Conservation (phyloP, 371 early-diverging fungal genomes). For the Smittium culicis region DNA sequence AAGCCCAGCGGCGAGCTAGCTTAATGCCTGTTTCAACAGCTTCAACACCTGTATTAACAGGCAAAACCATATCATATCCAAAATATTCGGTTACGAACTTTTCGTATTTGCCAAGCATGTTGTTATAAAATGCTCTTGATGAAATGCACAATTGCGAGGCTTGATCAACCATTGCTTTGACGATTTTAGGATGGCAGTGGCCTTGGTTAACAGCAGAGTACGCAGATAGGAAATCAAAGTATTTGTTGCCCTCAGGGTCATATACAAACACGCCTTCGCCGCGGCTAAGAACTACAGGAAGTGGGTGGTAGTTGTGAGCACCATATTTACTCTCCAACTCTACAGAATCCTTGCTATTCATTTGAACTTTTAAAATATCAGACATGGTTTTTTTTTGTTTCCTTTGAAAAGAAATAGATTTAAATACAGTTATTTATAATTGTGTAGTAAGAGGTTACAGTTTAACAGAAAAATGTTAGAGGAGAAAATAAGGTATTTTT, state of each 20-base stretch:
- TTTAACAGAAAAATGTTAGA: not conserved
- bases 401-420: not conserved
- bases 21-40: constrained; percentile 97
- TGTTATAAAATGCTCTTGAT: constrained; percentile 94
- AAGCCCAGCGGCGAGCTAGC: constrained; percentile 95
- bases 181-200: constrained; percentile 92
- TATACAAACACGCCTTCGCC: constrained; percentile 83
- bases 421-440: not conserved
- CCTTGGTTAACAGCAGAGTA: constrained; percentile 96
- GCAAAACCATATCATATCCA: constrained; percentile 93
- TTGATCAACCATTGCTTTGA: constrained; percentile 80
- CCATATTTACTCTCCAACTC: constrained; percentile 56
- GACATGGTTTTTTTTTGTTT: not conserved
- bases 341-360: constrained; percentile 35
- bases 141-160: constrained; percentile 66
- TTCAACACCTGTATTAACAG: constrained; percentile 97
- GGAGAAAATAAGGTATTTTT: not conserved
- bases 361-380: constrained; percentile 9
- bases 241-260: constrained; percentile 90
- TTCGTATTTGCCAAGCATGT: constrained; percentile 76
- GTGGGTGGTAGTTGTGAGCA: constrained; percentile 94
- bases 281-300: constrained; percentile 83
- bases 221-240: constrained; percentile 92
- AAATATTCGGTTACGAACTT: constrained; percentile 86
- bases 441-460: not conserved